phyloP scores from a whole-genome alignment of 2,329 filamentous ascomycete species.

The Intubia oerlemansii region DNA sequence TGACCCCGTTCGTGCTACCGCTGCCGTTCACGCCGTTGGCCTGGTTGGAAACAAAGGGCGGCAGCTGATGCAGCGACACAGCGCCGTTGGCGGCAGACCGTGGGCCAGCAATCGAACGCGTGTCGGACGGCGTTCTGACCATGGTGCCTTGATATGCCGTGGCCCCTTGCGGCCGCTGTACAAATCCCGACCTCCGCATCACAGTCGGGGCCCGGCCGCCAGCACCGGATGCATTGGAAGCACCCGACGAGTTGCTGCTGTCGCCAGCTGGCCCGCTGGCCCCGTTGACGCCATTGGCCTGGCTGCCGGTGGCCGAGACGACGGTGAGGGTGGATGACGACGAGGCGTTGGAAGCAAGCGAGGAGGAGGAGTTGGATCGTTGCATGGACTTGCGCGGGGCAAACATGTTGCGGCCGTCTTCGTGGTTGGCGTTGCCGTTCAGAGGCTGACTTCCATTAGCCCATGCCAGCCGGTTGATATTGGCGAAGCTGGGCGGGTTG shows the following conservation, averaged over 20 bases:
- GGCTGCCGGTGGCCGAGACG: constrained; percentile 30
- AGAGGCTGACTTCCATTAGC: constrained; percentile 29
- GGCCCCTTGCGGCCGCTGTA: not conserved
- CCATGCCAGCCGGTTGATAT: constrained; percentile 45
- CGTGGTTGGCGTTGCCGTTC: constrained; percentile 48
- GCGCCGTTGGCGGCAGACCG: too few relatives aligned
- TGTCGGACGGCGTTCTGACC: too few relatives aligned
- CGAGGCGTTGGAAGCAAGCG: constrained; percentile 46
- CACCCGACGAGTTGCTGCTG: not conserved
- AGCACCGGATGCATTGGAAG: not conserved
- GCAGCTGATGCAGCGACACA: constrained; percentile 16
- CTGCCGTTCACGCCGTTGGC: constrained; percentile 7
- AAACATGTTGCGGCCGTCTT: constrained; percentile 75
- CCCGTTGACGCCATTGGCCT: constrained; percentile 19
- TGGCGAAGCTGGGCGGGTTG: constrained; percentile 39
- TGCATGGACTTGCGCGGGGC: constrained; percentile 74
- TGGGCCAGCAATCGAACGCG: too few relatives aligned
- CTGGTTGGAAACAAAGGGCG: constrained; percentile 16
- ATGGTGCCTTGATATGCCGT: too few relatives aligned
- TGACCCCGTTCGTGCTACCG: constrained; percentile 10
- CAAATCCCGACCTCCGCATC: constrained; percentile 9
- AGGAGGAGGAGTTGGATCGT: constrained; percentile 79
- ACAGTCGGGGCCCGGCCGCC: constrained; percentile 5
- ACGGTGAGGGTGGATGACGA: constrained; percentile 38
- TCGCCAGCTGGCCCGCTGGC: constrained; percentile 16